Percentiles rank a stretch among this genome's conserved stretches.
Conservation (phyloP, 2,329 filamentous ascomycete genomes). For the Pezicula neosporulosa region DNA sequence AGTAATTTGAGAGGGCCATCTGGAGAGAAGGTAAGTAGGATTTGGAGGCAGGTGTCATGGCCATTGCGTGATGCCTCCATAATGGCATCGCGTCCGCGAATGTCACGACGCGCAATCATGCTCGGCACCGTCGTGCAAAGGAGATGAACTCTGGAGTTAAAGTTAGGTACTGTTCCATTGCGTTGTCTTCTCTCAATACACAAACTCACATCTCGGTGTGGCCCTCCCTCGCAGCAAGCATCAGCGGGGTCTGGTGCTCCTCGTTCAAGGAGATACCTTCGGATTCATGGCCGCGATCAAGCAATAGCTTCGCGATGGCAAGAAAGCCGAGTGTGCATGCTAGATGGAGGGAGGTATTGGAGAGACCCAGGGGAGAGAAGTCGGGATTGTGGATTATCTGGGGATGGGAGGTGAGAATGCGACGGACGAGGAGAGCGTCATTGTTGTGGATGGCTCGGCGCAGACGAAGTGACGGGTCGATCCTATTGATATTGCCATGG, state of each 20-base stretch:
- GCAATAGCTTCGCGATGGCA: constrained; percentile 65
- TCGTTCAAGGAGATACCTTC: constrained; percentile 71
- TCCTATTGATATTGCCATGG: constrained; percentile 45
- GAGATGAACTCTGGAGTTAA: constrained; percentile 50
- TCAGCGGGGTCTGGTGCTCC: constrained; percentile 74
- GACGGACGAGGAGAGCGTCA: constrained; percentile 62
- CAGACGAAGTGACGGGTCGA: constrained; percentile 72
- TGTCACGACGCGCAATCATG: constrained; percentile 52
- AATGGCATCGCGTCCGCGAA: constrained; percentile 67
- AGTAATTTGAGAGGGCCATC: constrained; percentile 28
- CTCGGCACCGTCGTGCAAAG: constrained; percentile 60
- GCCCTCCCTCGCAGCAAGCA: constrained; percentile 68
- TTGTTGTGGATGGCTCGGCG: constrained; percentile 81
- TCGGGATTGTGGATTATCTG: constrained; percentile 76
- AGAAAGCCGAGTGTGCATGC: constrained; percentile 71
- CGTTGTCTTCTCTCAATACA: background rate
- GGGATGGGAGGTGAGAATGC: constrained; percentile 73
- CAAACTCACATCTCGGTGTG: constrained; percentile 57
- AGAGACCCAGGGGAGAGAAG: constrained; percentile 56
- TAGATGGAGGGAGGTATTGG: constrained; percentile 82
- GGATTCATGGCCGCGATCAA: constrained; percentile 71
- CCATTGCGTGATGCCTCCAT: constrained; percentile 61
- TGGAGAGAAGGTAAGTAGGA: constrained; percentile 59
- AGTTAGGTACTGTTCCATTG: background rate
- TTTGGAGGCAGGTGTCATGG: constrained; percentile 62